Percentiles rank a stretch among this genome's conserved stretches.
Evolutionary conservation across 2,329 filamentous ascomycete genomes (phyloP).

Genomic region (Microdochium nivale): DNA sequence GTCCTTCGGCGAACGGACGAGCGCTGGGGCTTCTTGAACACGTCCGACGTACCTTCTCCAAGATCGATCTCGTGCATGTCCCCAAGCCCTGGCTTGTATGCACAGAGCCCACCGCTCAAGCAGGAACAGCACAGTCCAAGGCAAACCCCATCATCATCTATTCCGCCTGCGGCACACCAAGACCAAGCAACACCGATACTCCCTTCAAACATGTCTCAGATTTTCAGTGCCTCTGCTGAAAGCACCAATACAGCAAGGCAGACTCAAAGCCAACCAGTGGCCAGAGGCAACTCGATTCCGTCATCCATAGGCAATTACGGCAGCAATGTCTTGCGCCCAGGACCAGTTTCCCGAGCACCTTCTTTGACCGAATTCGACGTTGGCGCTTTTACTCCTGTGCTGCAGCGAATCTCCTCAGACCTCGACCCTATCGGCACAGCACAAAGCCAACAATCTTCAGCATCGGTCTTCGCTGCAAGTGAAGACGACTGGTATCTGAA

Average conservation of each 20-base stretch:
- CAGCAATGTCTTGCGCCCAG: not conserved
- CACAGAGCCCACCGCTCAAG: constrained; percentile 6
- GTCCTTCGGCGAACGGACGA: constrained; percentile 72
- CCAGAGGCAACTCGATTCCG: constrained; percentile 12
- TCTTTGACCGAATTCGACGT: constrained; percentile 5
- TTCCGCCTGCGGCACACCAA: constrained; percentile 9
- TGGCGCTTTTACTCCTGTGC: constrained; percentile 14
- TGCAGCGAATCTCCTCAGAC: constrained; percentile 6
- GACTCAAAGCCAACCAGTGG: constrained; percentile 9
- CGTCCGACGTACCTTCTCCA: constrained; percentile 52
- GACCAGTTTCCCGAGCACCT: not conserved
- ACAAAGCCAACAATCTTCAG: constrained; percentile 17
- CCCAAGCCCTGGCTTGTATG: not conserved
- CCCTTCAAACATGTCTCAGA: constrained; percentile 12
- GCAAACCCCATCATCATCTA: constrained; percentile 21
- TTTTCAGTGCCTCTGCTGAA: constrained; percentile 13
- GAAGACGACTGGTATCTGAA: constrained; percentile 49
- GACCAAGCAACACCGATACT: constrained; percentile 17
- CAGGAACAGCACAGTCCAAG: constrained; percentile 24
- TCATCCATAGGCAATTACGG: constrained; percentile 7
- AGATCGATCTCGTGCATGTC: not conserved
- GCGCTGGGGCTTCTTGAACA: constrained; percentile 67
- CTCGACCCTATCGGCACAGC: constrained; percentile 11
- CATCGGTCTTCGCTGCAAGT: constrained; percentile 32
- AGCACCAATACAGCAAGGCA: constrained; percentile 8